Conservation (phyloP, 176 grass and related monocot genomes). For the Microstegium vimineum region DNA sequence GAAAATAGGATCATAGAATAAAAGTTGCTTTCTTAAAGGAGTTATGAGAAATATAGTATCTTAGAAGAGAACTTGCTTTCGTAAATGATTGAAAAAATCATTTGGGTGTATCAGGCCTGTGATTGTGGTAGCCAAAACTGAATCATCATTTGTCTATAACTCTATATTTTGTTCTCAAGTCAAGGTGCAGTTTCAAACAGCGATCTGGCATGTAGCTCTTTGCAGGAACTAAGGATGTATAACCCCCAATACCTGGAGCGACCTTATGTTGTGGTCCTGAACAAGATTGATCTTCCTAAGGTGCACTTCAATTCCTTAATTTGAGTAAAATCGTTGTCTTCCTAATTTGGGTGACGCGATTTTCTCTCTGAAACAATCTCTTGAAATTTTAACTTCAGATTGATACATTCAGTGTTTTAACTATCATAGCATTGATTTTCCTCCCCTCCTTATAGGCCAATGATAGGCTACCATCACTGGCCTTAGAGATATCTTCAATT, state of each 20-base stretch:
- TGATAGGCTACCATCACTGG: slow-evolving; percentile 60
- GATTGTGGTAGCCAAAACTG: not conserved
- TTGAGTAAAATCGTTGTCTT: slow-evolving; percentile 7
- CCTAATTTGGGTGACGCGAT: not conserved
- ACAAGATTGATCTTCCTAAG: slow-evolving; percentile 97
- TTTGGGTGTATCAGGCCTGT: not conserved
- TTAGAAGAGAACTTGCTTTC: slow-evolving; percentile 13
- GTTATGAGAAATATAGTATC: not conserved
- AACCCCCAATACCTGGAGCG: slow-evolving; percentile 84
- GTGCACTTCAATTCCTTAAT: slow-evolving; percentile 29
- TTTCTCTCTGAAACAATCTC: not conserved
- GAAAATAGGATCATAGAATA: slow-evolving; percentile 8
- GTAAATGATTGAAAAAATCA: not conserved
- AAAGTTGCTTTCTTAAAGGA: not conserved
- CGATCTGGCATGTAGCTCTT: not conserved
- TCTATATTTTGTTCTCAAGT: slow-evolving; percentile 17
- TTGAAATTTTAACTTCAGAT: not conserved
- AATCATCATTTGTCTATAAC: slow-evolving; percentile 3
- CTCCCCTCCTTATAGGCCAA: slow-evolving; percentile 43
- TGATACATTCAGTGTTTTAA: not conserved
- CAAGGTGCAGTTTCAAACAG: not conserved
- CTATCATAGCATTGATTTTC: not conserved
- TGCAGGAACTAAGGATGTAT: slow-evolving; percentile 99
- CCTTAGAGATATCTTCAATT: slow-evolving; percentile 69
- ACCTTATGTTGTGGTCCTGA: slow-evolving; percentile 86